These are phyloP conservation scores for Ganoderma leucocontextum DNA, from an alignment of 1,284 basidiomycete species.

Conservation along the genomic window DNA sequence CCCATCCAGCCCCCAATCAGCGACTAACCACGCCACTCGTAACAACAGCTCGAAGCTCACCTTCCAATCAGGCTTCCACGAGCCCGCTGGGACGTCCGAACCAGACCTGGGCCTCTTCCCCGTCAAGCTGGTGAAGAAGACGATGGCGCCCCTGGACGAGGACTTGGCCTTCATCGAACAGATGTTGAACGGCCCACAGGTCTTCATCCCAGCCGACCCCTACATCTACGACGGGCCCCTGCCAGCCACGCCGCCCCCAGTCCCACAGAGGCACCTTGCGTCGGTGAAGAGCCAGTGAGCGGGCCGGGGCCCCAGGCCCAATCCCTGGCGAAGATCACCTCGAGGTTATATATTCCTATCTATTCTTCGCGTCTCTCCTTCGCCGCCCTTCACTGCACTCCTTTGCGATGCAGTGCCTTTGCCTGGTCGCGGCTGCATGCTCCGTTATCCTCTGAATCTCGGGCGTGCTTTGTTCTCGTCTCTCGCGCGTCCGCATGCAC, in stretches of 20 bases:
- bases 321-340: background rate
- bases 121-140: background rate
- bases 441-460: background rate
- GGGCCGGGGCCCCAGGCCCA: background rate
- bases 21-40: background rate
- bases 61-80: background rate
- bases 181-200: slow-evolving; percentile 9
- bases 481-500: background rate
- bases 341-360: slow-evolving; percentile 14
- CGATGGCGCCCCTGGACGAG: background rate
- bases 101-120: background rate
- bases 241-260: background rate
- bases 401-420: background rate
- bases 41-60: background rate
- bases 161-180: slow-evolving; percentile 4
- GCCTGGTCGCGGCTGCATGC: background rate
- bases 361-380: background rate
- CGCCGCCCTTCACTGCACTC: background rate
- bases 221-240: slow-evolving; percentile 6
- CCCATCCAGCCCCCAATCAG: background rate
- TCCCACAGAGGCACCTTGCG: background rate
- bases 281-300: background rate
- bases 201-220: slow-evolving; percentile 6
- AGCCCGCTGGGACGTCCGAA: background rate
- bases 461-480: background rate